Evolutionary conservation across 352 stramenopile species (phyloP).

Genomic region (Phytophthora hibernalis): DNA sequence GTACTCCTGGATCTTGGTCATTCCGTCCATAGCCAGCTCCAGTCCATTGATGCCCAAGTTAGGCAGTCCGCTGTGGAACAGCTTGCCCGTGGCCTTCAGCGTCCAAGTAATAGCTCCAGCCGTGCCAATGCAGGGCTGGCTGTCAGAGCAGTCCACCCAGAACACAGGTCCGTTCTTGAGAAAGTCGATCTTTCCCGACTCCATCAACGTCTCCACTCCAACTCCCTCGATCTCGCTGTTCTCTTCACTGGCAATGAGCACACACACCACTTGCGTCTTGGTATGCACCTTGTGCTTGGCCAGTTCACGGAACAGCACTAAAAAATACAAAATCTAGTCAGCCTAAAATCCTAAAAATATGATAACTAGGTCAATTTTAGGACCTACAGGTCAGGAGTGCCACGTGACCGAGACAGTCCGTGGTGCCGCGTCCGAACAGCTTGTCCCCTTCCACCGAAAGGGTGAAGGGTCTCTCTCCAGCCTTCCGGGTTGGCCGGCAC

Average conservation of each 20-base stretch:
- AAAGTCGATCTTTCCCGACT: slow-evolving; percentile 91
- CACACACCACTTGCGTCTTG: slow-evolving; percentile 82
- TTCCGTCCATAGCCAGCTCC: slow-evolving; percentile 88
- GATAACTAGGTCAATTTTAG: slow-evolving; percentile 3
- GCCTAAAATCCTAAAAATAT: slow-evolving; percentile 4
- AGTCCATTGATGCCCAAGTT: slow-evolving; percentile 92
- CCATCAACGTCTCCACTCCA: slow-evolving; percentile 90
- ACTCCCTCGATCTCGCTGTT: slow-evolving; percentile 86
- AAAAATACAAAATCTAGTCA: slow-evolving; percentile 1
- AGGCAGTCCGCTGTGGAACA: slow-evolving; percentile 93
- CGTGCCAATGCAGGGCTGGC: slow-evolving; percentile 93
- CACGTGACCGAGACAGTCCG: slow-evolving; percentile 94
- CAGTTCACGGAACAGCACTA: slow-evolving; percentile 72
- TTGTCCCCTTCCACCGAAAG: slow-evolving; percentile 92
- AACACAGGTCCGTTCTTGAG: slow-evolving; percentile 93
- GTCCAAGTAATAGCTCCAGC: slow-evolving; percentile 89
- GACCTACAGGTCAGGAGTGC: slow-evolving; percentile 86
- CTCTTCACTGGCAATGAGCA: slow-evolving; percentile 93
- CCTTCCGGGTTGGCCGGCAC: slow-evolving; percentile 92
- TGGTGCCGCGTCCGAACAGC: slow-evolving; percentile 92
- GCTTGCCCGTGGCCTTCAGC: slow-evolving; percentile 90
- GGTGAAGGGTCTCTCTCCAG: slow-evolving; percentile 89
- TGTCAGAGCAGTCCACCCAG: slow-evolving; percentile 94
- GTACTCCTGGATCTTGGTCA: slow-evolving; percentile 85
- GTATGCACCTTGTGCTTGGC: slow-evolving; percentile 79